These are phyloP conservation scores for Sechiopsis laciniata DNA, from an alignment of 306 rosid species.

Conservation along the genomic window DNA sequence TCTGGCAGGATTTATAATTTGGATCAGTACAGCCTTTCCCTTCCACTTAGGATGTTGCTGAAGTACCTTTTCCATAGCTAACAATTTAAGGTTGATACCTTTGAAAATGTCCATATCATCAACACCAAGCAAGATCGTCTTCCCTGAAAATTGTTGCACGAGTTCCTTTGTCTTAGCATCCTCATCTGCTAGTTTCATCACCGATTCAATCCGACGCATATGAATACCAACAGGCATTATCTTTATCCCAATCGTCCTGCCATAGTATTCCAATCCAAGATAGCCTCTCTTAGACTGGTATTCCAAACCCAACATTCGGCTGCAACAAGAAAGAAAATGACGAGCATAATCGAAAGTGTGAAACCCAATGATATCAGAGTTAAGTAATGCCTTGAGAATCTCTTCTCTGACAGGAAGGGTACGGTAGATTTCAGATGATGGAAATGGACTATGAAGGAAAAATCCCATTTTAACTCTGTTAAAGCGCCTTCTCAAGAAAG, in stretches of 20 bases:
- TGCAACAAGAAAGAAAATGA: slow-evolving; percentile 80
- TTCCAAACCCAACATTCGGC: slow-evolving; percentile 76
- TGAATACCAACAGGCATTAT: slow-evolving; percentile 87
- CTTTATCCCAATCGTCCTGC: slow-evolving; percentile 75
- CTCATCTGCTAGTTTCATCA: slow-evolving; percentile 56
- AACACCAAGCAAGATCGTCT: slow-evolving; percentile 61
- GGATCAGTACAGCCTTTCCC: slow-evolving; percentile 69
- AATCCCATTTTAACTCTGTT: slow-evolving; percentile 69
- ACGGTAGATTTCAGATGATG: slow-evolving; percentile 74
- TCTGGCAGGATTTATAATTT: slow-evolving; percentile 72
- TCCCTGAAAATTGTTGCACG: slow-evolving; percentile 47
- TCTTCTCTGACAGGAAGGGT: slow-evolving; percentile 82
- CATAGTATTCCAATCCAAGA: slow-evolving; percentile 75
- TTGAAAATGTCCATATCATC: slow-evolving; percentile 76
- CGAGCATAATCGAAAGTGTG: slow-evolving; percentile 88
- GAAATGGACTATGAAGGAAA: slow-evolving; percentile 84
- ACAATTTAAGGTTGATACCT: slow-evolving; percentile 69
- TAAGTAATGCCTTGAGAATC: slow-evolving; percentile 70
- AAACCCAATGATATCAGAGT: slow-evolving; percentile 74
- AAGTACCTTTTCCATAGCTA: slow-evolving; percentile 80
- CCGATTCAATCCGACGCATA: slow-evolving; percentile 68
- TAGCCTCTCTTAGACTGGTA: slow-evolving; percentile 82
- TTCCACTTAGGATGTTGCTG: slow-evolving; percentile 59
- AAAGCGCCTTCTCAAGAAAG: slow-evolving; percentile 66
- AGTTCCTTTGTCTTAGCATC: slow-evolving; percentile 48